Conservation (phyloP, 1,284 basidiomycete genomes). For the Exobasidium cylindrosporum region DNA sequence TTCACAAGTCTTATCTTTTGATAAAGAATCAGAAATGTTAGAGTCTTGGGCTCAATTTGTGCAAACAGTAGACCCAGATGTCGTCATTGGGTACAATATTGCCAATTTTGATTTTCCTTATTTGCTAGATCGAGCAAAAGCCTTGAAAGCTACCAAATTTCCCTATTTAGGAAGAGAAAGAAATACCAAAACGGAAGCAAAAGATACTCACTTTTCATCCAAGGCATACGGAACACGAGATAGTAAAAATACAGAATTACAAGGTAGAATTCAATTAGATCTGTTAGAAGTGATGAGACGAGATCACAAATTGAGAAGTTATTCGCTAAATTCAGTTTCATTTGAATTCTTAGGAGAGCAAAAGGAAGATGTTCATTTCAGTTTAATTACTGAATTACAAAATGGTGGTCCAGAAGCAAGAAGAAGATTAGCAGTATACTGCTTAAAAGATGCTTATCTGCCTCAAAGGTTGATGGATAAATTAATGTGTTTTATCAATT, state of each 20-base stretch:
- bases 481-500: constrained; percentile 56
- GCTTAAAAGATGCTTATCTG: constrained; percentile 55
- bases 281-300: constrained; percentile 56
- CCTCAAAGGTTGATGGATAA: constrained; percentile 55
- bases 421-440: constrained; percentile 53
- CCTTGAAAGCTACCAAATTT: constrained; percentile 48
- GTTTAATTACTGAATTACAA: constrained; percentile 54
- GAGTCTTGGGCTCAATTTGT: constrained; percentile 52
- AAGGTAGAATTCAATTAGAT: constrained; percentile 54
- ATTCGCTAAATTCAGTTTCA: constrained; percentile 54
- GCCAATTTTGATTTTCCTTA: constrained; percentile 55
- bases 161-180: constrained; percentile 52
- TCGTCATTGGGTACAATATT: constrained; percentile 55
- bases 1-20: constrained; percentile 49
- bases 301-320: constrained; percentile 54
- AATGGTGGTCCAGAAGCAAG: constrained; percentile 53
- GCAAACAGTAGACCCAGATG: constrained; percentile 50
- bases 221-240: constrained; percentile 55
- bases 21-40: constrained; percentile 48
- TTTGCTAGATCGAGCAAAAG: constrained; percentile 52
- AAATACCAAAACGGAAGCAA: constrained; percentile 48
- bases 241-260: constrained; percentile 52
- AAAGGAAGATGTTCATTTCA: constrained; percentile 54
- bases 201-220: constrained; percentile 55
- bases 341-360: constrained; percentile 55